Percentiles rank a stretch among this genome's conserved stretches.
Conservation (phyloP, 2,329 filamentous ascomycete species). For the Scedosporium apiospermum region DNA sequence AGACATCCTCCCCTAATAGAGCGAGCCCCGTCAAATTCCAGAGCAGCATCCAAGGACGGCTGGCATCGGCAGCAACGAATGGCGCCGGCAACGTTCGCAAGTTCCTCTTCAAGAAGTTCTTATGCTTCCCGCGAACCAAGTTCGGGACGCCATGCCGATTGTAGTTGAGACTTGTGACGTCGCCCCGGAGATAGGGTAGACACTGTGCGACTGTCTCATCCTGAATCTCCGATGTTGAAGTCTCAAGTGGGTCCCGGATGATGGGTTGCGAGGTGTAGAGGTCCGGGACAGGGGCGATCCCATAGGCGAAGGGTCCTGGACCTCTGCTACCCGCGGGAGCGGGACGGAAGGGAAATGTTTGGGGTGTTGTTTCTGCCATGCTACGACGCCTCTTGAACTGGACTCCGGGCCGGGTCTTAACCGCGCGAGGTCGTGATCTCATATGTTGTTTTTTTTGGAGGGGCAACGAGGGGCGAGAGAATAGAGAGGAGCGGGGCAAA, state of each 20-base stretch:
- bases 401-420: conserved; percentile 1
- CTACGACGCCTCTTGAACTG: conserved; percentile 3
- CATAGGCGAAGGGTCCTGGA: neutral
- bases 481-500: neutral
- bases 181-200: conserved; percentile 55
- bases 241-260: conserved; percentile 57
- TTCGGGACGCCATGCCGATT: conserved; percentile 67
- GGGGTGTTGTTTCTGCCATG: conserved; percentile 3
- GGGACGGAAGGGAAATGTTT: neutral
- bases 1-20: conserved; percentile 66
- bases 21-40: conserved; percentile 75
- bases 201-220: conserved; percentile 59
- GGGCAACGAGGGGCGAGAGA: neutral
- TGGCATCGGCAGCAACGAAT: conserved; percentile 73
- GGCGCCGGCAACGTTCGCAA: conserved; percentile 54
- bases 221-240: conserved; percentile 59
- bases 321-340: neutral
- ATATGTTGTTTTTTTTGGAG: neutral
- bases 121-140: conserved; percentile 56
- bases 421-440: neutral
- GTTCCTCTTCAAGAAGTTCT: conserved; percentile 50
- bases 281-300: conserved; percentile 30
- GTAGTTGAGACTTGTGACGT: conserved; percentile 39
- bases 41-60: conserved; percentile 88
- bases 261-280: conserved; percentile 50